phyloP scores from a whole-genome alignment of 2,329 filamentous ascomycete species.

The Neospermospora avenae region DNA sequence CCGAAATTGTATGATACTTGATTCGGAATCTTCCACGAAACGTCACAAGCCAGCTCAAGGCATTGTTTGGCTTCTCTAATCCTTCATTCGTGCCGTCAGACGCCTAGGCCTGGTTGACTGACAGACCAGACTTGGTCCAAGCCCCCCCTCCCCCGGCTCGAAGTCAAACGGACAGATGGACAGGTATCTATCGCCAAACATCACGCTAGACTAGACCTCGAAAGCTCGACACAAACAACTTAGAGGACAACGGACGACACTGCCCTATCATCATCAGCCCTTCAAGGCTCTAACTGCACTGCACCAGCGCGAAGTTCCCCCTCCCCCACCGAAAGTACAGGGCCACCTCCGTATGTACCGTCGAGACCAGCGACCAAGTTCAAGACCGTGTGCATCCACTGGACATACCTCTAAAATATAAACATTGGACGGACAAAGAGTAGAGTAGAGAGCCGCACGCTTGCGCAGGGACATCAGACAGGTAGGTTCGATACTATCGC shows the following conservation, averaged over 20 bases:
- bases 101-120: slow-evolving; percentile 6
- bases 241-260: background rate
- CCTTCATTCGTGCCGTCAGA: background rate
- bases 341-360: slow-evolving; percentile 2
- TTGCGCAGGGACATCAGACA: slow-evolving; percentile 21
- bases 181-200: slow-evolving; percentile 2
- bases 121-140: slow-evolving; percentile 7
- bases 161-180: slow-evolving; percentile 14
- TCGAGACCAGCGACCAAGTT: slow-evolving; percentile 17
- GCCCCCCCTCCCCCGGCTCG: slow-evolving; percentile 5
- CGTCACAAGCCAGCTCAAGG: background rate
- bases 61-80: background rate
- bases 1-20: background rate
- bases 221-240: slow-evolving; percentile 15
- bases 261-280: too few relatives aligned
- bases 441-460: slow-evolving; percentile 21
- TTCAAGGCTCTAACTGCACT: too few relatives aligned
- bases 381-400: slow-evolving; percentile 15
- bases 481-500: slow-evolving; percentile 11
- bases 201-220: slow-evolving; percentile 16
- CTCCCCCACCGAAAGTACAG: slow-evolving; percentile 5
- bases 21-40: background rate
- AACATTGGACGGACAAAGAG: slow-evolving; percentile 26
- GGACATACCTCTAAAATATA: slow-evolving; percentile 17
- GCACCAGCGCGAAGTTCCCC: slow-evolving; percentile 8